Evolutionary conservation across 1,284 basidiomycete species (phyloP), one percentile per base, ranked within the genome.

Genomic region (Ceraceosorus guamensis): DNA sequence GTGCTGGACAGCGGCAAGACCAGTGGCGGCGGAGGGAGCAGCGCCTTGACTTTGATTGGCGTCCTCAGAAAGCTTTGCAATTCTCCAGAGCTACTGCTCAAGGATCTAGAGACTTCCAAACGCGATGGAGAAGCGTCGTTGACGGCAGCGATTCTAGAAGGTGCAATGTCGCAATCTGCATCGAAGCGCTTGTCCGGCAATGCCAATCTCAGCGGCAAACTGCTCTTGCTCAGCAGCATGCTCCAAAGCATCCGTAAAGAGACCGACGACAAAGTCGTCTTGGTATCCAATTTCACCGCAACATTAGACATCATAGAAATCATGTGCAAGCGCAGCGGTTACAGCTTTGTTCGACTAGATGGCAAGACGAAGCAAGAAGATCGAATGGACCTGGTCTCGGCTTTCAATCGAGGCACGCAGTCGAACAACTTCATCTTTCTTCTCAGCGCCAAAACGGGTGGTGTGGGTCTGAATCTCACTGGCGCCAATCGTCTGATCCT

Each of bases 391-490:
- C 60, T 69, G 47, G 65, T 73, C 35, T 63, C 66, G n/a, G 63
- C 59, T 30, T 74, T 75, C 59, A 70, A 73, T 46, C 61, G 60
- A 13, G 46, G 55, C 8, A 53, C 50, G 18, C 50, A 61, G 10
- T 50, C 46, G 8, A 52, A 11, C 33, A 72, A 72, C 59, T 80
- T 96, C 71, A 83, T 98, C 47, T 98, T 99, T 79, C 79, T 99
- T 52, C 82, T 99, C 14, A 92, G 89, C 76, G 91, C 89, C 65
- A 97, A 97, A 78, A 92, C 95, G 41, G 93, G 93, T 60, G 93
- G 93, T 68, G 96, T 92, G 68, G 92, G 95, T 72, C 93, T 98
- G 81, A 98, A 98, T 75, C 81, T 98, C 62, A 96, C 97, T 70
- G 93, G 93, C 6, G 93, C 93, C 2, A 98, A 98, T 76, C 84